Conservation (phyloP, 192 early-diverging fungal species). For the Tieghemiomyces parasiticus region DNA sequence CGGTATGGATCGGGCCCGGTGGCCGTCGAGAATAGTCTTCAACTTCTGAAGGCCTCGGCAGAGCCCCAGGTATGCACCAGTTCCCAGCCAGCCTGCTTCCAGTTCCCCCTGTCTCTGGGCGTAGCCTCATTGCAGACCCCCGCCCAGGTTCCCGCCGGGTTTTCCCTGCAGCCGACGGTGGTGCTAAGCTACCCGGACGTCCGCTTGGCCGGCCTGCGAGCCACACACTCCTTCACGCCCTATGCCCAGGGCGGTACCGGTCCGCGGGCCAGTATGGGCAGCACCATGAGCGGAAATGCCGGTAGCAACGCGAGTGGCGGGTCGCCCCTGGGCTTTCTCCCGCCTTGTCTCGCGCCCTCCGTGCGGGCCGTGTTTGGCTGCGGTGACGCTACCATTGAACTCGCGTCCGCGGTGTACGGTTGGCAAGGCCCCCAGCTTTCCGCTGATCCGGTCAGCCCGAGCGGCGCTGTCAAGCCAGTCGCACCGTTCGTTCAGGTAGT, state of each 20-base stretch:
- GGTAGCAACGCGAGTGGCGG: background rate
- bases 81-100: background rate
- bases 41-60: background rate
- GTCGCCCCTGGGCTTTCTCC: background rate
- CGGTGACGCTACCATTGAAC: slow-evolving; percentile 8
- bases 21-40: background rate
- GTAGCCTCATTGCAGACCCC: background rate
- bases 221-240: slow-evolving; percentile 1
- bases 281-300: background rate
- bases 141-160: background rate
- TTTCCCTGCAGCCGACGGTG: slow-evolving; percentile 11
- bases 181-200: slow-evolving; percentile 11
- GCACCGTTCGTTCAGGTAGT: slow-evolving; percentile 4
- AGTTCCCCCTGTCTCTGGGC: slow-evolving; percentile 1
- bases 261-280: background rate
- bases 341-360: slow-evolving; percentile 9
- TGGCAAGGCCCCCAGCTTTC: background rate
- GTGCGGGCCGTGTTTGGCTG: slow-evolving; percentile 11
- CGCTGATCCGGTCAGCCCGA: background rate
- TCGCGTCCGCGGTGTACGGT: slow-evolving; percentile 5
- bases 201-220: slow-evolving; percentile 8
- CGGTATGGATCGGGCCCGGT: background rate
- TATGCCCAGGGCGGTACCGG: background rate
- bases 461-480: background rate
- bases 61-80: background rate